Conservation (phyloP, 1,284 basidiomycete species). For the Sporisorium sorghi region DNA sequence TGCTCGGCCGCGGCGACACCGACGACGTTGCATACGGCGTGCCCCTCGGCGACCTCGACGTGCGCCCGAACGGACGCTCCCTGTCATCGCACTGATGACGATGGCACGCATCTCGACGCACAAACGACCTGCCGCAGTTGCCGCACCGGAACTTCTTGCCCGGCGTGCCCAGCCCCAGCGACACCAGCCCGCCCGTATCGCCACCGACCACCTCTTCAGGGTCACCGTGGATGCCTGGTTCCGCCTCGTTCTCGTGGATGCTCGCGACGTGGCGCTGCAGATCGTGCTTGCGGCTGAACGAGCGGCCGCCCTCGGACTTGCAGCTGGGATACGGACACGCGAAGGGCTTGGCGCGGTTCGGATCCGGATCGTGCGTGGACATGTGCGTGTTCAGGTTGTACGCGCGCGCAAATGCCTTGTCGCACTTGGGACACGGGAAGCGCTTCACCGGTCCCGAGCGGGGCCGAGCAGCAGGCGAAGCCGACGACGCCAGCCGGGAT, state of each 20-base stretch:
- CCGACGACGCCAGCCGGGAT: slow-evolving; percentile 10
- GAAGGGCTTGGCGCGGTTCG: slow-evolving; percentile 82
- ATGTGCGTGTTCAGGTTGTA: slow-evolving; percentile 91
- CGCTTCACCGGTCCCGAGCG: slow-evolving; percentile 49
- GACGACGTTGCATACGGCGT: slow-evolving; percentile 27
- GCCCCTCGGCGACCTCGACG: slow-evolving; percentile 24
- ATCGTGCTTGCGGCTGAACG: slow-evolving; percentile 90
- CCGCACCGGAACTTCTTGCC: slow-evolving; percentile 66
- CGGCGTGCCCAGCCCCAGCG: slow-evolving; percentile 60
- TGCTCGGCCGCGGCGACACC: slow-evolving; percentile 21
- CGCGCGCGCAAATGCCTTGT: slow-evolving; percentile 83
- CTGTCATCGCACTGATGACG: slow-evolving; percentile 58
- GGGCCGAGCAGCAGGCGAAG: slow-evolving; percentile 10
- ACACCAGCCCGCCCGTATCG: slow-evolving; percentile 56
- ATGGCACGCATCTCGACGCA: slow-evolving; percentile 63
- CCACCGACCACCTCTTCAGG: slow-evolving; percentile 50
- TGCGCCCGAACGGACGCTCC: slow-evolving; percentile 18
- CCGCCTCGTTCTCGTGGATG: slow-evolving; percentile 74
- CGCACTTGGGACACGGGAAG: slow-evolving; percentile 64
- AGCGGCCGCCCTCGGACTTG: slow-evolving; percentile 74
- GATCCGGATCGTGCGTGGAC: slow-evolving; percentile 82
- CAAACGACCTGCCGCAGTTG: slow-evolving; percentile 61
- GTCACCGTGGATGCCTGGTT: slow-evolving; percentile 58
- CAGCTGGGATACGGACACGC: slow-evolving; percentile 83
- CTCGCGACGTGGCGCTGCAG: slow-evolving; percentile 84